phyloP scores from a whole-genome alignment of 176 grass and related monocot species.

The Bolboschoenus planiculmis region DNA sequence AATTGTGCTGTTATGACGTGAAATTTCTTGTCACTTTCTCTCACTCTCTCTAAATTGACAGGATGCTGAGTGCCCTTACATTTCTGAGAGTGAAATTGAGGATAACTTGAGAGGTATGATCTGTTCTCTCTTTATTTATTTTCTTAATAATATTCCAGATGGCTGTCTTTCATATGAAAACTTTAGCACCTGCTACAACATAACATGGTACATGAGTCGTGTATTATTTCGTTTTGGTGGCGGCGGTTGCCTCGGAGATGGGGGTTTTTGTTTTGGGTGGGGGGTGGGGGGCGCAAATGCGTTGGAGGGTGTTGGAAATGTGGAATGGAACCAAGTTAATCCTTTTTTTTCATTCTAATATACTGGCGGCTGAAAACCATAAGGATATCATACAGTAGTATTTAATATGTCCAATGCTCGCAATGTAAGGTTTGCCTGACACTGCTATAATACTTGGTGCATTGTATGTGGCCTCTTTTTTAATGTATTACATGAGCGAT shows the following conservation, averaged over 20 bases:
- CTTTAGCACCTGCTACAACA: not conserved
- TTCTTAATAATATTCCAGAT: not conserved
- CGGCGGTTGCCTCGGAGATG: no score
- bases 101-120: slow-evolving; percentile 37
- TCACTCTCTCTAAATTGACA: slow-evolving; percentile 26
- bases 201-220: no score
- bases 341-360: not conserved
- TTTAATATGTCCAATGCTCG: not conserved
- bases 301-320: not conserved
- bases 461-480: not conserved
- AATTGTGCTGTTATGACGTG: not conserved
- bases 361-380: not conserved
- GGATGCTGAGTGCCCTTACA: slow-evolving; percentile 69
- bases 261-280: no score
- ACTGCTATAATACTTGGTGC: not conserved
- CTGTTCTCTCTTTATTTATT: not conserved
- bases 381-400: not conserved
- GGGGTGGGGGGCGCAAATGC: no score
- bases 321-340: not conserved
- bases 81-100: slow-evolving; percentile 57
- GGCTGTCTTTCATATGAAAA: not conserved
- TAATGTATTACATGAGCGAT: not conserved
- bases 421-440: not conserved
- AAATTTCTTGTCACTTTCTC: not conserved
- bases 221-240: no score